phyloP scores from a whole-genome alignment of 2,329 filamentous ascomycete species.

The Aureobasidium sp. region DNA sequence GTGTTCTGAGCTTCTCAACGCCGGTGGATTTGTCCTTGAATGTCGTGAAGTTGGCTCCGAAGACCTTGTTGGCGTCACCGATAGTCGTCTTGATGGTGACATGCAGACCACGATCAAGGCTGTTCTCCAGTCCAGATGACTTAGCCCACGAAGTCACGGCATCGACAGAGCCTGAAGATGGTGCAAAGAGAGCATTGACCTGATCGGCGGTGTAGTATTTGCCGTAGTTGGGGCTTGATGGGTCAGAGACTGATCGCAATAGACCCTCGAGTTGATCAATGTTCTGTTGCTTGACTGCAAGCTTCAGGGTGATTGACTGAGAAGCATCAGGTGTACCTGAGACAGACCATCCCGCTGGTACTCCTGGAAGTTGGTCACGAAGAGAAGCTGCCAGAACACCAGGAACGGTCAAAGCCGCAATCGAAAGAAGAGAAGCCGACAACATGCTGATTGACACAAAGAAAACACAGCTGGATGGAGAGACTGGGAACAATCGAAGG shows the following conservation, averaged over 20 bases:
- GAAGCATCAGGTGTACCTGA: constrained; percentile 1
- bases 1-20: constrained; percentile 25
- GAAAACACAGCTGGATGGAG: background rate
- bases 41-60: constrained; percentile 49
- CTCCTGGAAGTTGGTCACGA: background rate
- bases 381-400: constrained; percentile 3
- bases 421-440: constrained; percentile 4
- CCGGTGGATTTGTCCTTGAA: constrained; percentile 29
- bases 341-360: constrained; percentile 7
- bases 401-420: constrained; percentile 1
- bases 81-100: constrained; percentile 49
- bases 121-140: constrained; percentile 39
- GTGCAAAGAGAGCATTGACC: constrained; percentile 46
- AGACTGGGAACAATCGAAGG: background rate
- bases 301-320: background rate
- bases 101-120: constrained; percentile 51
- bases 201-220: constrained; percentile 54
- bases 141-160: constrained; percentile 49
- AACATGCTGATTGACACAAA: background rate
- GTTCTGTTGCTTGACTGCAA: constrained; percentile 7
- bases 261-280: constrained; percentile 5
- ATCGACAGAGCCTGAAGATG: constrained; percentile 38
- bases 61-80: constrained; percentile 44
- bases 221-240: constrained; percentile 50
- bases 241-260: constrained; percentile 43